These are phyloP conservation scores for Venturia aucupariae DNA, from an alignment of 2,329 filamentous ascomycete genomes.

Conservation along the genomic window DNA sequence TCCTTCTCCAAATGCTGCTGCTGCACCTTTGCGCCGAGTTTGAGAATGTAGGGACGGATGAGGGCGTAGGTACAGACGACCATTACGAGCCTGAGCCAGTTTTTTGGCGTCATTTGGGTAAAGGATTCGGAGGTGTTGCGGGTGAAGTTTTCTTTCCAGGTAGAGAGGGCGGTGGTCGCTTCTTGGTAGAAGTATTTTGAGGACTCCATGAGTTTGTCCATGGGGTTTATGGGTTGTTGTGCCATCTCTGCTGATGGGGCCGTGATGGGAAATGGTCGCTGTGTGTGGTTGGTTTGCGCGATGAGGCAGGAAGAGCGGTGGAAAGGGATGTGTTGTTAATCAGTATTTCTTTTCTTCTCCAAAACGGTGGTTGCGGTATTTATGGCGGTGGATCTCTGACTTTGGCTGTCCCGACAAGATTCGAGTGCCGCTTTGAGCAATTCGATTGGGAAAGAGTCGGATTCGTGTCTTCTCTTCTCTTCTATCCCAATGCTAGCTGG, in stretches of 20 bases:
- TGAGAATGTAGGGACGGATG: constrained; percentile 64
- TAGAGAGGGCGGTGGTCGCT: constrained; percentile 19
- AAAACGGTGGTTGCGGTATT: not conserved
- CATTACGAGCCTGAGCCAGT: constrained; percentile 58
- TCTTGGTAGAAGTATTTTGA: constrained; percentile 7
- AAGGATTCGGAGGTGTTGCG: constrained; percentile 35
- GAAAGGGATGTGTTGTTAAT: too few species aligned
- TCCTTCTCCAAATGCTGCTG: constrained; percentile 52
- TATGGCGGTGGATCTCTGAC: not conserved
- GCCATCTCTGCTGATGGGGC: constrained; percentile 8
- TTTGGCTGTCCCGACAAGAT: not conserved
- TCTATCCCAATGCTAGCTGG: not conserved
- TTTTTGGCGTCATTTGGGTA: constrained; percentile 33
- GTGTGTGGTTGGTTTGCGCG: not conserved
- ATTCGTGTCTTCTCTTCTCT: not conserved
- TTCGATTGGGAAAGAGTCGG: not conserved
- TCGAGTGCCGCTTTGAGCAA: not conserved
- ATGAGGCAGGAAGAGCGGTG: not conserved
- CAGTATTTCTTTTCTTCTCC: not conserved
- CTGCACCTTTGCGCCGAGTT: constrained; percentile 53
- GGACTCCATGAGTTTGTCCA: constrained; percentile 11
- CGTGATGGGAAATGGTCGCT: not conserved
- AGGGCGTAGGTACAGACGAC: constrained; percentile 66
- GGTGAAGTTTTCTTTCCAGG: constrained; percentile 28
- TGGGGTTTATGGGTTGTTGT: constrained; percentile 11